phyloP scores from a whole-genome alignment of 148 eudicot species.

The Talinum fruticosum region DNA sequence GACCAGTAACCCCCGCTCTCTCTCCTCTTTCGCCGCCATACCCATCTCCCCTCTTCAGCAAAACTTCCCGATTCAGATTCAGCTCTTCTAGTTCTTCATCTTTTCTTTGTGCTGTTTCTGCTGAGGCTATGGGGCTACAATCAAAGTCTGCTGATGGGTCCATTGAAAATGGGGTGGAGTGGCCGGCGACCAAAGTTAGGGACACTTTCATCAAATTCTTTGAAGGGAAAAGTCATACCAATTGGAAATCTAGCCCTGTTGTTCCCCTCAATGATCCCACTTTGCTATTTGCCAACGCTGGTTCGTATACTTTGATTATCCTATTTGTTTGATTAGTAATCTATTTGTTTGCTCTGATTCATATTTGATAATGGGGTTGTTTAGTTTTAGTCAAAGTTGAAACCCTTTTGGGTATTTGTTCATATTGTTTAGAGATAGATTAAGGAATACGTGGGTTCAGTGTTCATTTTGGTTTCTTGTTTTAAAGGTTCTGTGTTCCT shows the following conservation, averaged over 20 bases:
- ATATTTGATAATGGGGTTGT: not conserved
- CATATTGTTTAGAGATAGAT: not conserved
- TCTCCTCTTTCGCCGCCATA: not conserved
- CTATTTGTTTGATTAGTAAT: not conserved
- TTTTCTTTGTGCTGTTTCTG: not conserved
- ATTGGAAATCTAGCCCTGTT: constrained; percentile 92
- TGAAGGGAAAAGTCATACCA: constrained; percentile 46
- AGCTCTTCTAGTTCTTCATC: constrained; percentile 7
- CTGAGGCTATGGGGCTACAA: constrained; percentile 24
- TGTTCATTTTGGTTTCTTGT: not conserved
- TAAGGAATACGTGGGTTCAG: not conserved
- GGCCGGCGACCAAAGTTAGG: constrained; percentile 75
- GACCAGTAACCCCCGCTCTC: not conserved
- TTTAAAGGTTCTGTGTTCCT: not conserved
- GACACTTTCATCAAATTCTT: constrained; percentile 61
- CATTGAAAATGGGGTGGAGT: constrained; percentile 27
- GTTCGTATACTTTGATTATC: constrained; percentile 27
- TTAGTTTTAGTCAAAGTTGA: not conserved
- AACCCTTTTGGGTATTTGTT: not conserved
- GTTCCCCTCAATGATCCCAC: constrained; percentile 93
- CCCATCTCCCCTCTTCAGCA: not conserved
- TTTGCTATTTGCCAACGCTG: constrained; percentile 95
- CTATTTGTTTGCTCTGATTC: not conserved
- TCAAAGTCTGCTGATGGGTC: constrained; percentile 11
- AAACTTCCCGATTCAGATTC: constrained; percentile 1